A percentile compares a stretch with the other conserved stretches of the same genome.
Conservation (phyloP, 1,284 basidiomycete genomes). For the Leccinum subspadiceum region DNA sequence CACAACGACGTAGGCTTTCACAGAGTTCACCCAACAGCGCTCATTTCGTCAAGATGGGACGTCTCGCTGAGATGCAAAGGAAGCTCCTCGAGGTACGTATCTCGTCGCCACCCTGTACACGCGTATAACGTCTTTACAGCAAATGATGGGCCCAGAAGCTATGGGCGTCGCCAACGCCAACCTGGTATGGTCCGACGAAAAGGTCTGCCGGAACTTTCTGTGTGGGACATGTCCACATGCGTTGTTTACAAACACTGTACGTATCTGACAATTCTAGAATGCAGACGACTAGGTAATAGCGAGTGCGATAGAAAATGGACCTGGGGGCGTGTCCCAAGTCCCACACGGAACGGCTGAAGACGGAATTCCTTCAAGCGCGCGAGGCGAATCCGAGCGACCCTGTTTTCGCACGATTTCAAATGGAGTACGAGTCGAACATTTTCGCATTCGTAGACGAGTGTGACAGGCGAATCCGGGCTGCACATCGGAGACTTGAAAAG, state of each 20-base stretch:
- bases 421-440: constrained; percentile 95
- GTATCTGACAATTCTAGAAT: constrained; percentile 34
- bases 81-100: constrained; percentile 81
- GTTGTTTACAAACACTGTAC: constrained; percentile 96
- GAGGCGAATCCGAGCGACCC: constrained; percentile 76
- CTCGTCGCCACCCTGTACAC: not conserved
- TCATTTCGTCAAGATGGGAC: constrained; percentile 59
- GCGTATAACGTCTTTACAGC: constrained; percentile 45
- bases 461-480: constrained; percentile 92
- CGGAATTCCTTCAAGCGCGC: constrained; percentile 82
- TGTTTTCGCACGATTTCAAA: constrained; percentile 80
- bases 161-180: constrained; percentile 94
- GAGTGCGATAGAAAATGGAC: constrained; percentile 89
- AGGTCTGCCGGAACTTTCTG: constrained; percentile 98
- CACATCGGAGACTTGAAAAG: constrained; percentile 95
- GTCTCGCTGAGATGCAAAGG: constrained; percentile 87
- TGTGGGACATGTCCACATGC: constrained; percentile 98
- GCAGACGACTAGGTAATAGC: constrained; percentile 9
- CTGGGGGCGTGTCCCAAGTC: constrained; percentile 96
- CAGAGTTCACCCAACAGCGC: constrained; percentile 3
- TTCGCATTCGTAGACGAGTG: constrained; percentile 97
- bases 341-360: constrained; percentile 92
- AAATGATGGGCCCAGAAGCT: constrained; percentile 99
- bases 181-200: constrained; percentile 93
- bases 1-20: not conserved